Percentiles rank a stretch among this genome's conserved stretches.
Evolutionary conservation across 441 rosid genomes (phyloP).

Genomic region (Adansonia rubrostipa): DNA sequence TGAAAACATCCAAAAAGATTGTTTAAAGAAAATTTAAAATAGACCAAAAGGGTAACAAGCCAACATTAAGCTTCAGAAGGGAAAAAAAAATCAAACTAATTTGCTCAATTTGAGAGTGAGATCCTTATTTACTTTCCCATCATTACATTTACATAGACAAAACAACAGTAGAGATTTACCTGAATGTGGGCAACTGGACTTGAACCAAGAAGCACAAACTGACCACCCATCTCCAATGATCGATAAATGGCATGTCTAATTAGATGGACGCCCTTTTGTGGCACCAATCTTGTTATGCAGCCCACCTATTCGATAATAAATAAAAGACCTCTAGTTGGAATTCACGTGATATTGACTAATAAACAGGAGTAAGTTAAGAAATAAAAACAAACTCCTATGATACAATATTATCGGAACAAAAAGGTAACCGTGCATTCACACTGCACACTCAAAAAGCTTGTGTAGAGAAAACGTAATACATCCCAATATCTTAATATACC

Average conservation of each 20-base stretch:
- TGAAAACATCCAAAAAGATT: neutral
- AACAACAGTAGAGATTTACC: conserved; percentile 43
- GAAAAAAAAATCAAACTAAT: neutral
- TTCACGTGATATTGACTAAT: neutral
- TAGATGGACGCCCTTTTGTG: conserved; percentile 96
- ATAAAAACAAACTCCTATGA: neutral
- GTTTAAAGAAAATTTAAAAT: neutral
- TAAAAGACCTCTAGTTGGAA: neutral
- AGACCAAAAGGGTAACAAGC: neutral
- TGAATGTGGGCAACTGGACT: conserved; percentile 92
- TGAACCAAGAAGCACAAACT: conserved; percentile 92
- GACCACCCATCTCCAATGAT: conserved; percentile 94
- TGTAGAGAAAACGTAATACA: neutral
- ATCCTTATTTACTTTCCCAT: neutral
- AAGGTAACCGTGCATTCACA: neutral
- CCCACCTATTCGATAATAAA: conserved; percentile 60
- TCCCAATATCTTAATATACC: neutral
- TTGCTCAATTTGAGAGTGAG: neutral
- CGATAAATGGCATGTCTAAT: conserved; percentile 92
- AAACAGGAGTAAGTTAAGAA: neutral
- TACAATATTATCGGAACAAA: neutral
- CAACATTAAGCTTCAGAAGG: neutral
- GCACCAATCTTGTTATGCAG: conserved; percentile 94
- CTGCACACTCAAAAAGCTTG: neutral
- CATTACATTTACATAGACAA: neutral